Percentiles rank a stretch among this genome's conserved stretches.
These are phyloP conservation scores for Aspergillus heteromorphus DNA, from an alignment of 495 filamentous ascomycete genomes.

Conservation along the genomic window DNA sequence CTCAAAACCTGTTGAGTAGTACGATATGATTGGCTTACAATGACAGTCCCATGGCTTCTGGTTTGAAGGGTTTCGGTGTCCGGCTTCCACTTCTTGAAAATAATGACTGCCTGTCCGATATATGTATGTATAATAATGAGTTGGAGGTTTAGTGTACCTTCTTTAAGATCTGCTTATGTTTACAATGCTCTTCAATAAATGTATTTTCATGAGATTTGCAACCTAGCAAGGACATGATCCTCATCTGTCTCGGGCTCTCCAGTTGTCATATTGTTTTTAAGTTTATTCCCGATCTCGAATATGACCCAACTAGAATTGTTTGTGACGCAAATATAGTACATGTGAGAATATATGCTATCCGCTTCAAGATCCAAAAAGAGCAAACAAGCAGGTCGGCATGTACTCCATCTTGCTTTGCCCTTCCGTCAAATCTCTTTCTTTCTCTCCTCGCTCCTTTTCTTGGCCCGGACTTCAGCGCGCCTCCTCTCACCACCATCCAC, in stretches of 20 bases:
- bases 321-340: background rate
- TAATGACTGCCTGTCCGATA: slow-evolving; percentile 4
- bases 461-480: slow-evolving; percentile 72
- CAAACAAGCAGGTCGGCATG: background rate
- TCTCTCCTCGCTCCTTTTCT: slow-evolving; percentile 50
- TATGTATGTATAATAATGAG: slow-evolving; percentile 13
- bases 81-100: background rate
- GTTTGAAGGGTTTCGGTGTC: background rate
- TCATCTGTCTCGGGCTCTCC: too few relatives aligned
- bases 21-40: background rate
- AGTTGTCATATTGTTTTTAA: too few relatives aligned
- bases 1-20: background rate
- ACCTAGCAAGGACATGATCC: too few relatives aligned
- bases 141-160: background rate
- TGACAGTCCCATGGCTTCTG: background rate
- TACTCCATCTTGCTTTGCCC: background rate
- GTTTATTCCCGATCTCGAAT: too few relatives aligned
- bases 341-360: background rate
- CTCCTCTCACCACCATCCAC: slow-evolving; percentile 95
- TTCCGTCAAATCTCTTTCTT: slow-evolving; percentile 30
- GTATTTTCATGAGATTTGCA: too few relatives aligned
- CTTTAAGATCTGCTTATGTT: too few relatives aligned
- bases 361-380: slow-evolving; percentile 7
- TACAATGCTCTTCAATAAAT: too few relatives aligned
- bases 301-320: too few relatives aligned